Evolutionary conservation across 2,329 filamentous ascomycete genomes (phyloP).

Genomic region (Xylariomycetidae sp.): DNA sequence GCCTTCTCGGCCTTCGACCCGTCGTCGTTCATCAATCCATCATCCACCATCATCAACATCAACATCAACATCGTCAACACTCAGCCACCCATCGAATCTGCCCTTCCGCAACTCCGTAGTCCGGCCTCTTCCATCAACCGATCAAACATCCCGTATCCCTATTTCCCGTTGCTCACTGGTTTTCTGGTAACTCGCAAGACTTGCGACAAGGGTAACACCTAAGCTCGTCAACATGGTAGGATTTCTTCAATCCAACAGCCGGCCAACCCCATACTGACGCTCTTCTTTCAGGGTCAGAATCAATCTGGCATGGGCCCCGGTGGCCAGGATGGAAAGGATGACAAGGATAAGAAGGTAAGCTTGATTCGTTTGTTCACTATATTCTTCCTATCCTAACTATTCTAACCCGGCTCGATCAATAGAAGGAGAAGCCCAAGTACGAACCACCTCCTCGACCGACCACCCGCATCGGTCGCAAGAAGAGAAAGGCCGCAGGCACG

Average conservation of each 20-base stretch:
- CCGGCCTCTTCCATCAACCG: too few species aligned
- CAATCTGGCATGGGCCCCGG: slow-evolving; percentile 86
- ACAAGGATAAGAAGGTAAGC: slow-evolving; percentile 88
- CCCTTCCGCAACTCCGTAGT: too few species aligned
- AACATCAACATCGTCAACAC: slow-evolving; percentile 1
- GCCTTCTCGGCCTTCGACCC: too few species aligned
- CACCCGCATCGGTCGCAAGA: slow-evolving; percentile 95
- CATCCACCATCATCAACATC: slow-evolving; percentile 4
- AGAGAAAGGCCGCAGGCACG: slow-evolving; percentile 90
- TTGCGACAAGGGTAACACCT: background rate
- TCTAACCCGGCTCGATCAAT: slow-evolving; percentile 11
- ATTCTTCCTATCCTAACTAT: background rate
- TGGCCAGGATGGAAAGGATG: slow-evolving; percentile 71
- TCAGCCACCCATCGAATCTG: background rate
- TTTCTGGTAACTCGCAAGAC: too few species aligned
- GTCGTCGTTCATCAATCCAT: slow-evolving; percentile 1
- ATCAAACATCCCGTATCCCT: too few species aligned
- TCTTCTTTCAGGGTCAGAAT: slow-evolving; percentile 82
- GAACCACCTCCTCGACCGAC: slow-evolving; percentile 96
- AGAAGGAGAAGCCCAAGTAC: slow-evolving; percentile 99
- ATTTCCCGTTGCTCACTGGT: too few species aligned
- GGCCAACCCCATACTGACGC: too few species aligned
- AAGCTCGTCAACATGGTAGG: slow-evolving; percentile 8
- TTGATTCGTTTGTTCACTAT: slow-evolving; percentile 1
- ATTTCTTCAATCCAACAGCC: too few species aligned